Evolutionary conservation across 2,329 filamentous ascomycete genomes (phyloP).

Genomic region (Trichoderma atroviride): DNA sequence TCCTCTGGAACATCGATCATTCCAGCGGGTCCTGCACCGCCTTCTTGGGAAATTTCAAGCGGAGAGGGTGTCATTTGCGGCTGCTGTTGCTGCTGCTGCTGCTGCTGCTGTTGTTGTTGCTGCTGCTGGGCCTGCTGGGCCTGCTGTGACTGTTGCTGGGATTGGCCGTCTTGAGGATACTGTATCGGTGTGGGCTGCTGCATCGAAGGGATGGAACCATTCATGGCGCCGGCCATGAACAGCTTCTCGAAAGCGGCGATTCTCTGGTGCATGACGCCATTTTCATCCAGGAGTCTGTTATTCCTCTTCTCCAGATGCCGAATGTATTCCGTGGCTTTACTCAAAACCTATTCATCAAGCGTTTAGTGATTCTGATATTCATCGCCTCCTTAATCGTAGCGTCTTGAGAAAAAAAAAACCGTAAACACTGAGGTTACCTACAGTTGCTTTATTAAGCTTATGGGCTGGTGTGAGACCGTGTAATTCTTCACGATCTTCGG

Average conservation of each 20-base stretch:
- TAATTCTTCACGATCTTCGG: conserved; percentile 73
- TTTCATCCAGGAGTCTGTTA: conserved; percentile 78
- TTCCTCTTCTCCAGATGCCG: conserved; percentile 91
- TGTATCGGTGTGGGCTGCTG: conserved; percentile 58
- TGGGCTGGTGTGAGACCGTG: conserved; percentile 81
- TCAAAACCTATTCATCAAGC: conserved; percentile 62
- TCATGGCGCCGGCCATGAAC: conserved; percentile 76
- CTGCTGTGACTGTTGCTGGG: conserved; percentile 42
- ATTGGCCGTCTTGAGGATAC: conserved; percentile 48
- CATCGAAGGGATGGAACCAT: conserved; percentile 57
- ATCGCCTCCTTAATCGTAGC: neutral
- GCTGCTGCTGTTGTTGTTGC: conserved; percentile 43
- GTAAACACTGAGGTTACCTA: conserved; percentile 38
- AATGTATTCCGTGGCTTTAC: conserved; percentile 96
- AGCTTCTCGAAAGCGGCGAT: conserved; percentile 77
- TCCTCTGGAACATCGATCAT: conserved; percentile 69
- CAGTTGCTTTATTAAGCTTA: conserved; percentile 97
- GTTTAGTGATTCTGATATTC: neutral
- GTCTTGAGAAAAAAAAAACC: neutral
- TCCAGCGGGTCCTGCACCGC: conserved; percentile 51
- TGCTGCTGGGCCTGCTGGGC: conserved; percentile 39
- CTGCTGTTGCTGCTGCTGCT: conserved; percentile 39
- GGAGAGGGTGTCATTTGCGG: conserved; percentile 45
- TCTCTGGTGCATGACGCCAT: conserved; percentile 74
- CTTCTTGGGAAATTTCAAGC: conserved; percentile 45